Conservation (phyloP, 2,329 filamentous ascomycete genomes). For the Fusarium albosuccineum region DNA sequence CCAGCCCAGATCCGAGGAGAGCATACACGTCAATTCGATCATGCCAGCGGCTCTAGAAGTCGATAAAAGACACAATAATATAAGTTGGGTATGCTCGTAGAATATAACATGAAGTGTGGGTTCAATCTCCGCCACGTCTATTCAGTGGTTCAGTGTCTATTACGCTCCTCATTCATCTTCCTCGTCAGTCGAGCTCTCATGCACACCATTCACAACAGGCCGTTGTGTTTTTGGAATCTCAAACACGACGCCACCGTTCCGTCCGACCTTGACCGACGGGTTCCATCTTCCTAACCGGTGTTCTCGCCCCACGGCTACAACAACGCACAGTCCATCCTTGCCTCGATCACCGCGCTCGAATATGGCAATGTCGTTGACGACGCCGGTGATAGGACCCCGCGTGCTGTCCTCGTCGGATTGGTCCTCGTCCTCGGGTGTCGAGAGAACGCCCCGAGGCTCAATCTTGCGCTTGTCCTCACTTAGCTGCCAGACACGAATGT, state of each 20-base stretch:
- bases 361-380: slow-evolving; percentile 89
- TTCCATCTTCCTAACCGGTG: slow-evolving; percentile 89
- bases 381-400: slow-evolving; percentile 69
- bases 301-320: slow-evolving; percentile 89
- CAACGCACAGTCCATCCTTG: slow-evolving; percentile 82
- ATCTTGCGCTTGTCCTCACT: slow-evolving; percentile 85
- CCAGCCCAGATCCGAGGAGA: slow-evolving; percentile 15
- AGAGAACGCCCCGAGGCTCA: slow-evolving; percentile 77
- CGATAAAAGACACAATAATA: not conserved
- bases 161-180: slow-evolving; percentile 44
- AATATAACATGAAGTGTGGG: slow-evolving; percentile 29
- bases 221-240: slow-evolving; percentile 73
- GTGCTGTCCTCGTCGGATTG: slow-evolving; percentile 47
- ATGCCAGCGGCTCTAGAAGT: not conserved
- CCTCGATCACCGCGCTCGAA: slow-evolving; percentile 87
- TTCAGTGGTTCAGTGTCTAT: slow-evolving; percentile 42
- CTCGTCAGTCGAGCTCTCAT: slow-evolving; percentile 42
- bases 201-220: slow-evolving; percentile 51
- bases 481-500: slow-evolving; percentile 86
- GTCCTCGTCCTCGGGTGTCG: slow-evolving; percentile 50
- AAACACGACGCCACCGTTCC: slow-evolving; percentile 89
- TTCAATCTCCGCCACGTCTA: slow-evolving; percentile 40
- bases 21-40: not conserved
- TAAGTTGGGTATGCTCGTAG: slow-evolving; percentile 26
- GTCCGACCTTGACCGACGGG: slow-evolving; percentile 67